These are phyloP conservation scores for Sclerotinia spermophila DNA, from an alignment of 2,329 filamentous ascomycete genomes.

Conservation along the genomic window DNA sequence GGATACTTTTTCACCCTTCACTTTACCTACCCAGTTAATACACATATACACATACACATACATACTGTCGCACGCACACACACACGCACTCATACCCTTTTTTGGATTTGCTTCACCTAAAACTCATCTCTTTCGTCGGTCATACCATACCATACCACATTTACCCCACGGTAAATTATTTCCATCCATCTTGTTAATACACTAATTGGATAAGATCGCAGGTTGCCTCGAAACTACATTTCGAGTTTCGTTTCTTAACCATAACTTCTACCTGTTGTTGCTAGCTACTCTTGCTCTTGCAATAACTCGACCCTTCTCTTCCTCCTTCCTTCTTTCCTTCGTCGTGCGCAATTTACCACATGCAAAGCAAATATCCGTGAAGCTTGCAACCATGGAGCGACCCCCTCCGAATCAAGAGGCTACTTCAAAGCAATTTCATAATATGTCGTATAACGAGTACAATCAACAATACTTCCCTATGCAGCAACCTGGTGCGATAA, in stretches of 20 bases:
- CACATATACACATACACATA: neutral
- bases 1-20: neutral
- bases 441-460: constrained; percentile 10
- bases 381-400: constrained; percentile 10
- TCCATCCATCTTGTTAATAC: neutral
- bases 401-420: neutral
- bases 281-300: neutral
- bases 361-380: constrained; percentile 1
- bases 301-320: neutral
- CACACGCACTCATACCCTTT: neutral
- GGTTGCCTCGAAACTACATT: neutral
- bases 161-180: constrained; percentile 3
- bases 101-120: neutral
- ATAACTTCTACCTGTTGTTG: neutral
- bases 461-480: neutral
- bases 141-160: neutral
- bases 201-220: neutral
- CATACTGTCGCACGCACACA: neutral
- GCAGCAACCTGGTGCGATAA: neutral
- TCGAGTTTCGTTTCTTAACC: neutral
- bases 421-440: neutral
- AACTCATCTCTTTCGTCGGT: neutral
- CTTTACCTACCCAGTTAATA: neutral
- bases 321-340: neutral
- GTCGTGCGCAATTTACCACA: neutral